A percentile compares a stretch with the other conserved stretches of the same genome.
Evolutionary conservation across 331 rosid species (phyloP).

Genomic region (Quercus phellos): DNA sequence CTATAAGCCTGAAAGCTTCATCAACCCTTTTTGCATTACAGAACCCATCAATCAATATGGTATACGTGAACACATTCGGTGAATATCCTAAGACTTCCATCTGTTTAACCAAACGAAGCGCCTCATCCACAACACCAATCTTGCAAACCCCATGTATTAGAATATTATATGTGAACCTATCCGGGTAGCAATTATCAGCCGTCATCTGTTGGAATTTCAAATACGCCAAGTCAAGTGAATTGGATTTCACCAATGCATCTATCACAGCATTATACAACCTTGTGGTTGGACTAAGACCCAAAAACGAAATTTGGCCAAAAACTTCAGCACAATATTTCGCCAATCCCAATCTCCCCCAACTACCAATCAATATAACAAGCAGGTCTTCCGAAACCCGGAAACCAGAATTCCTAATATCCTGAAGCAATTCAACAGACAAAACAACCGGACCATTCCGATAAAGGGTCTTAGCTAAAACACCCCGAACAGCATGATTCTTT

Average conservation of each 20-base stretch:
- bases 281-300: slow-evolving; percentile 57
- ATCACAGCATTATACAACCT: slow-evolving; percentile 77
- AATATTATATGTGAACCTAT: slow-evolving; percentile 73
- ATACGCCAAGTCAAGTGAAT: slow-evolving; percentile 78
- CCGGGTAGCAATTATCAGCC: slow-evolving; percentile 56
- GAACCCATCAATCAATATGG: slow-evolving; percentile 73
- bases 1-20: slow-evolving; percentile 57
- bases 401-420: slow-evolving; percentile 49
- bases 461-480: slow-evolving; percentile 36
- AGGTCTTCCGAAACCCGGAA: slow-evolving; percentile 46
- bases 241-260: slow-evolving; percentile 73
- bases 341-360: slow-evolving; percentile 90
- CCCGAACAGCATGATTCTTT: slow-evolving; percentile 38
- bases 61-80: slow-evolving; percentile 77
- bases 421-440: slow-evolving; percentile 56
- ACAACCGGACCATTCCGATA: slow-evolving; percentile 54
- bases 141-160: slow-evolving; percentile 81
- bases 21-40: slow-evolving; percentile 65
- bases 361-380: slow-evolving; percentile 53
- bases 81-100: slow-evolving; percentile 59
- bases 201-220: slow-evolving; percentile 78
- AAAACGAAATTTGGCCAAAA: slow-evolving; percentile 60
- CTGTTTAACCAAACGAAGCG: slow-evolving; percentile 64
- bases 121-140: slow-evolving; percentile 80
- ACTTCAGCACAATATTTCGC: slow-evolving; percentile 62